These are phyloP conservation scores for Fusarium subtropicale DNA, from an alignment of 2,329 filamentous ascomycete genomes.

Conservation along the genomic window DNA sequence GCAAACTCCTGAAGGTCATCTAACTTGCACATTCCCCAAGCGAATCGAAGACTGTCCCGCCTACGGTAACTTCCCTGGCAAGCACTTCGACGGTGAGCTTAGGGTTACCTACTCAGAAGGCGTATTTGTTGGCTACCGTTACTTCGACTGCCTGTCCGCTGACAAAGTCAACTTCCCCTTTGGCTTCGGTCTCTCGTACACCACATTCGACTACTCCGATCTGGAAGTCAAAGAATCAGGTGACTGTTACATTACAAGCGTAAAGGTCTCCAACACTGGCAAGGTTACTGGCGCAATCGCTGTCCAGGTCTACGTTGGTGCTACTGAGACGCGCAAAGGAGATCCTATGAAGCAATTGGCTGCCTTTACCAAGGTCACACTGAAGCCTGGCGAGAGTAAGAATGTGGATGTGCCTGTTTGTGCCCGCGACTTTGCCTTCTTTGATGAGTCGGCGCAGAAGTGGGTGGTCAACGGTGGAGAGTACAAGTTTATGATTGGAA, in stretches of 20 bases:
- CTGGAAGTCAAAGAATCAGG: constrained; percentile 55
- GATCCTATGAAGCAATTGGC: constrained; percentile 70
- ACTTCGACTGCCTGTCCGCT: constrained; percentile 70
- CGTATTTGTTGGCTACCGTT: constrained; percentile 75
- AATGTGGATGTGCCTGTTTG: constrained; percentile 41
- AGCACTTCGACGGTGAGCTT: constrained; percentile 59
- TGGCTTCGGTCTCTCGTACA: constrained; percentile 62
- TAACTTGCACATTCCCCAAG: constrained; percentile 72
- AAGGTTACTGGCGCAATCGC: constrained; percentile 61
- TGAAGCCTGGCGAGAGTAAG: constrained; percentile 45
- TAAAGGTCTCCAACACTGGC: constrained; percentile 70
- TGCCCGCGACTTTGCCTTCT: constrained; percentile 47
- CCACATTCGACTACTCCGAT: constrained; percentile 69
- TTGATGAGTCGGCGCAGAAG: constrained; percentile 44
- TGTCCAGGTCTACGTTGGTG: constrained; percentile 65
- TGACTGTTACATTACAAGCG: constrained; percentile 58
- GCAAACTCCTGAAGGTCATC: constrained; percentile 72
- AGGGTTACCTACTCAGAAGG: constrained; percentile 76
- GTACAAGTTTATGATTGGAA: constrained; percentile 47
- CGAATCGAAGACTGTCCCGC: constrained; percentile 72
- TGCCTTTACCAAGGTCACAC: constrained; percentile 71
- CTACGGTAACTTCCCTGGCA: constrained; percentile 69
- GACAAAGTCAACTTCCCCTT: constrained; percentile 73
- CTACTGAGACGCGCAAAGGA: constrained; percentile 28
- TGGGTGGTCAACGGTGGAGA: constrained; percentile 47